Evolutionary conservation across 768 basidiomycete genomes (phyloP), one percentile per base, ranked within the genome.

Genomic region (Cubamyces lactineus): DNA sequence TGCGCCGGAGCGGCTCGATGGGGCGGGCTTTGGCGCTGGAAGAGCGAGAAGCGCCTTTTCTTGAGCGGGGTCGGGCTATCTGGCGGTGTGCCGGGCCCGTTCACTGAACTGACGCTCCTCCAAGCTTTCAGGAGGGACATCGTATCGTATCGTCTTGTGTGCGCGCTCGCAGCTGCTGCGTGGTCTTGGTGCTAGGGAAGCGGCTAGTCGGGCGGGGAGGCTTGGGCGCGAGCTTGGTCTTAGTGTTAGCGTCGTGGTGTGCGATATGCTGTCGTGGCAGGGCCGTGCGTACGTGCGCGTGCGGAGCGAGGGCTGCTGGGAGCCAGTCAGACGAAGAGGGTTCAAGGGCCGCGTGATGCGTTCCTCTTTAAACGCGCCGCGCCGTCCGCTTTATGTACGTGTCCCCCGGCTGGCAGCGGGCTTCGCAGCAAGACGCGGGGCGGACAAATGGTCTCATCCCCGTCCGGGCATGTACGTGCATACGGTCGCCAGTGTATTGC

Each of bases 71-170:
- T 40, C 24, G 57, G 43, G 8, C 23, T 19, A 39, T 51, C 49
- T 5, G 49, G 13, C 16, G 48, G 57, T 19, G 57, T 11, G 24
- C 57, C 34, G 34, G 34, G 34, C 34, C 34, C 57, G 49, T 52
- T 42, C n/a, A 59, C 21, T 6, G 57, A 59, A 28, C 28, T 21
- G 57, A 51, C 57, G 57, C 57, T 59, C 50, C 43, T 59, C 49
- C 49, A 59, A 12, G 57, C 57, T 41, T 59, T 59, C 41, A 59
- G 41, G 49, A 59, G 57, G 49, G 57, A 59, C 57, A 59, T 59
- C 11, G 49, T 28, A 9, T 12, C 23, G 34, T 34, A 8, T 21
- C 17, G 30, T 7, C 46, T 38, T 24, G 38, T 34, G 39, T 12
- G 38, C 23, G 39, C 23, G 40, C 30, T 26, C 42, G 55, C 46